Base-by-base conservation (phyloP, 2,329 filamentous ascomycete genomes). In the Hymenoscyphus linearis region DNA sequence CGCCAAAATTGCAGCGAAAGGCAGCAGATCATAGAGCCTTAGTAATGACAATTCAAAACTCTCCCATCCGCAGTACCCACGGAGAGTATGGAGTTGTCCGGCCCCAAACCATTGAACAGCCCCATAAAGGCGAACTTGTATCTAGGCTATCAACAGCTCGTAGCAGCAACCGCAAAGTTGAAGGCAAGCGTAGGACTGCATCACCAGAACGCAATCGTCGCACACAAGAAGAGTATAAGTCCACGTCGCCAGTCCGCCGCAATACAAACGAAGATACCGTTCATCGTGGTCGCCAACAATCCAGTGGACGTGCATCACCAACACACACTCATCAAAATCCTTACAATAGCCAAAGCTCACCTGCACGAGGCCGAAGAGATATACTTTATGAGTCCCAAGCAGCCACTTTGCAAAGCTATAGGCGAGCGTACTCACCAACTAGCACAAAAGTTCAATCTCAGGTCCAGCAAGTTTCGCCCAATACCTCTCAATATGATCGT, bases 391-490 rank as follows among this genome's bases (percentile, higher is more conserved):
- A 50, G 4, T 50, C 44, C 25, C 44, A 50, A 50, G 44, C 44
- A 25, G 25, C 44, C 18, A 50, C 44, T 10, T 25, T 50, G 12
- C 7, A 50, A 13, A 18, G 44, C 44, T 50, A 50, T 22, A 25
- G 40, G 4, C 56, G 18, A 36, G 27, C n/a, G 13, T 25, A 58
- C 14, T 59, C 55, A 5, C 54, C 62, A 35, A 37, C 60, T 27
- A 44, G 53, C 36, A 14, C 25, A 52, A 16, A 14, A 44, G 3
- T 14, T 26, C 44, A 55, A 40, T 10, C 22, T 31, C 54, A 26
- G 12, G 14, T 4, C n/a, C 54, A 56, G 40, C 27, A 40, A 16
- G 31, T 14, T 5, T 31, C 52, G 31, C 37, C 58, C 16, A 52
- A 31, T 9, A 10, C 47, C 14, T 55, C 56, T 18, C 27, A 22